phyloP scores from a whole-genome alignment of 1,139 yeast species.

The Kodamaea suecica region DNA sequence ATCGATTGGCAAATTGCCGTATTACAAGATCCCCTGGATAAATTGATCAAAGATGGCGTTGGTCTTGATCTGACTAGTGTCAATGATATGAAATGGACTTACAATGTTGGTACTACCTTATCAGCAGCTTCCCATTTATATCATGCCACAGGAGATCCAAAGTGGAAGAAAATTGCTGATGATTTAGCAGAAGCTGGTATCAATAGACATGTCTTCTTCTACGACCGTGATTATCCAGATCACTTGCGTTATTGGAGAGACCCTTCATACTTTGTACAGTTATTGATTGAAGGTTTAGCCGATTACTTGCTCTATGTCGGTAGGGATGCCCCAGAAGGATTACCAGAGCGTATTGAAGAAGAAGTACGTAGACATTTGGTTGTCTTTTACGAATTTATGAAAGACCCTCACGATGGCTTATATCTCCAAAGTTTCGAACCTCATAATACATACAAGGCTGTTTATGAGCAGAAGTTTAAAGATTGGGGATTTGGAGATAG shows the following conservation, averaged over 20 bases:
- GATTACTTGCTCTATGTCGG: conserved; percentile 56
- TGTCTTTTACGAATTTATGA: conserved; percentile 55
- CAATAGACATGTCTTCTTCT: conserved; percentile 53
- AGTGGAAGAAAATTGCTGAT: conserved; percentile 57
- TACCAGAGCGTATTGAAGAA: conserved; percentile 33
- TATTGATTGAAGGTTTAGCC: conserved; percentile 66
- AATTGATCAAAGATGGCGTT: conserved; percentile 62
- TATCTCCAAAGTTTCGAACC: conserved; percentile 65
- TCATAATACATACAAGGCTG: conserved; percentile 49
- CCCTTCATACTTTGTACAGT: conserved; percentile 60
- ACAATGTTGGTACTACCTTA: conserved; percentile 65
- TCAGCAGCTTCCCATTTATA: conserved; percentile 55
- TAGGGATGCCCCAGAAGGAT: conserved; percentile 40
- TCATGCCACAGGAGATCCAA: conserved; percentile 48
- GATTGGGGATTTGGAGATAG: conserved; percentile 52
- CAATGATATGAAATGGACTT: conserved; percentile 61
- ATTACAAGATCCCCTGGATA: conserved; percentile 54
- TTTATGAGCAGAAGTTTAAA: conserved; percentile 48
- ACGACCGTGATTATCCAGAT: conserved; percentile 62
- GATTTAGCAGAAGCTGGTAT: conserved; percentile 61
- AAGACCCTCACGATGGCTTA: conserved; percentile 57
- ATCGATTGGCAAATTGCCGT: conserved; percentile 53
- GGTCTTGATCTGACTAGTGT: conserved; percentile 46
- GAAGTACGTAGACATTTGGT: conserved; percentile 51
- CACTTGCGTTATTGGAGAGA: conserved; percentile 65